A percentile compares a stretch with the other conserved stretches of the same genome.
Conservation (phyloP, 495 filamentous ascomycete species). For the Eremomyces bilateralis region DNA sequence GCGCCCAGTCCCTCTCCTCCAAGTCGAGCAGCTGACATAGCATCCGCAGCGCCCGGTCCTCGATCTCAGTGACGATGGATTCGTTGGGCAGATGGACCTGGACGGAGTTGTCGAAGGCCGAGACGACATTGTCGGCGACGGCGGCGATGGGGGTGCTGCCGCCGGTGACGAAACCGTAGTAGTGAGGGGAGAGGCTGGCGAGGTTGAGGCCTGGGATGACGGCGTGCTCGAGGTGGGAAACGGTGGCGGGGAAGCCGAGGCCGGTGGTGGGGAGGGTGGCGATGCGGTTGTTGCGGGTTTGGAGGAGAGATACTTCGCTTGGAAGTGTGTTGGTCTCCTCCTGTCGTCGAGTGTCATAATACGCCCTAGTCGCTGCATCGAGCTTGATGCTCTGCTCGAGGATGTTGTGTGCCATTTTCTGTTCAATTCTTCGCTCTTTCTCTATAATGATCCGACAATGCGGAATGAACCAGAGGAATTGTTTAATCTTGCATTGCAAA, state of each 20-base stretch:
- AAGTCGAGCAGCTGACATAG: constrained; percentile 45
- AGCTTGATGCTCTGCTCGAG: no score
- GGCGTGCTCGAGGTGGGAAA: constrained; percentile 31
- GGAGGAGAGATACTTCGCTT: no score
- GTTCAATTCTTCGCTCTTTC: no score
- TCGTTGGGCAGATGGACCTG: constrained; percentile 62
- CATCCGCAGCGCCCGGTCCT: constrained; percentile 46
- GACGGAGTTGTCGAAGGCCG: constrained; percentile 63
- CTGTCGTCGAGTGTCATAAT: no score
- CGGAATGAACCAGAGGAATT: no score
- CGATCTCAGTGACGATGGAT: constrained; percentile 51
- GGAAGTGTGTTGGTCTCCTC: no score
- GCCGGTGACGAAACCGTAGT: constrained; percentile 82
- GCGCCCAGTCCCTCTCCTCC: constrained; percentile 26
- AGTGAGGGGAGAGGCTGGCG: constrained; percentile 38
- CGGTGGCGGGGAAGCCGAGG: constrained; percentile 23
- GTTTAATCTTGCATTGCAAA: no score
- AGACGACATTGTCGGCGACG: constrained; percentile 66
- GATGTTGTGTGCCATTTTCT: no score
- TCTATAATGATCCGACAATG: no score
- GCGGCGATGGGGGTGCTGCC: constrained; percentile 59
- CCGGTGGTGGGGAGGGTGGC: constrained; percentile 24
- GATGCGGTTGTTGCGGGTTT: no score
- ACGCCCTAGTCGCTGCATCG: no score
- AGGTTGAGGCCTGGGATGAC: constrained; percentile 46